Base-by-base conservation (phyloP, 2,329 filamentous ascomycete genomes). In the Ophiocordyceps sinensis region DNA sequence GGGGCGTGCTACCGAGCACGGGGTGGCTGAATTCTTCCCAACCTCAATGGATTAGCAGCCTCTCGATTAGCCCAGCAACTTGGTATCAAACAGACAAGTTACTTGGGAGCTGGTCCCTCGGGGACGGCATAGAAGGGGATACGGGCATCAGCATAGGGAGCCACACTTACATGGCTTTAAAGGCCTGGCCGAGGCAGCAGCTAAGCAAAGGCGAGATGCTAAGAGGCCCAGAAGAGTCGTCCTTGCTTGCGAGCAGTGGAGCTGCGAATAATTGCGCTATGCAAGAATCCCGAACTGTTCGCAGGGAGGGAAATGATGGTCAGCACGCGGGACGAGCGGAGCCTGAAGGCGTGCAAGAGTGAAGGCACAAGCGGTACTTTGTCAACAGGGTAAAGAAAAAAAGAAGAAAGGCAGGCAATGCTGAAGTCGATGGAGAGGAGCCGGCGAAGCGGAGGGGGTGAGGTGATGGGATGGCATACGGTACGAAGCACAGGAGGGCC, bases 301-400 rank as follows among this genome's bases (percentile, higher is more conserved):
- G 39, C 38, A 49, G 46, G 41, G 46, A 52, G 47, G 43, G 45
- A 49, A 45, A 51, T 47, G 45, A 49, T 44, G 41, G 43, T 51
- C 43, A 48, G 48, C 46, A 44, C 19, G 40, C 40, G 28, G 31
- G 17, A 38, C 35, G 40, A 28, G 36, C 26, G 40, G 39, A 32
- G 39, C 26, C 14, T 26, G 19, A 19, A 14, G 19, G 26, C 7
- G 15, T 28, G 23, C 14, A 38, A 19, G 28, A 14, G 36, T 10
- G 12, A 19, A 36, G 7, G 19, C 15, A 13, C 8, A 17, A 35
- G n/a, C 13, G 9, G n/a, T 15, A 35, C 9, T 17, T n/a, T 15
- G 17, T 19, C 15, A 35, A 14, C n/a, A 35, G 15, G n/a, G 32
- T 19, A 17, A 17, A 35, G n/a, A 6, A 14, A 15, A 35, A 35